Evolutionary conservation across 169 alveolate species (phyloP).

Genomic region (Theileria orientalis): DNA sequence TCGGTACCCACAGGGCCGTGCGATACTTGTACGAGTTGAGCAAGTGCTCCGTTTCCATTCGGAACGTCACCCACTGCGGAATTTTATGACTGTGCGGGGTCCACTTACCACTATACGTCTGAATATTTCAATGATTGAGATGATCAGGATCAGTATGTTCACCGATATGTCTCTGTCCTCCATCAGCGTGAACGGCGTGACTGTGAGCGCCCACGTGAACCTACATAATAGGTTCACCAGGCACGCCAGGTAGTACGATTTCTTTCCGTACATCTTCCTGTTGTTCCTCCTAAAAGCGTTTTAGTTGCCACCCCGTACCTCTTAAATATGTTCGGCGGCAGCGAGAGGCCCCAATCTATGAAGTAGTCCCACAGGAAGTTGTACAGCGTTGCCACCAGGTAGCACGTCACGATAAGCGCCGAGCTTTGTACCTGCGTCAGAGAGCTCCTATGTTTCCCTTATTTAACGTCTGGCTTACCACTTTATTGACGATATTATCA

Average conservation of each 20-base stretch:
- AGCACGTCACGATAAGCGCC: conserved; percentile 71
- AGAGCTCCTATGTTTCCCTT: conserved; percentile 14
- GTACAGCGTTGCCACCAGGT: conserved; percentile 78
- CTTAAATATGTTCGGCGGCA: conserved; percentile 57
- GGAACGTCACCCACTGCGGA: conserved; percentile 78
- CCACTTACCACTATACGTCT: conserved; percentile 63
- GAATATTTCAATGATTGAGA: conserved; percentile 35
- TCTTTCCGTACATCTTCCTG: conserved; percentile 57
- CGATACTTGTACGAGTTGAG: conserved; percentile 81
- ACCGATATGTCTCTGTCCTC: conserved; percentile 34
- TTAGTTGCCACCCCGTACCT: conserved; percentile 23
- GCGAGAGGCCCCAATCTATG: conserved; percentile 85
- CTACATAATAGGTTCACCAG: conserved; percentile 58
- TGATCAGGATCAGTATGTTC: conserved; percentile 19
- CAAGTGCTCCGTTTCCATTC: conserved; percentile 83
- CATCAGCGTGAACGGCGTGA: conserved; percentile 27
- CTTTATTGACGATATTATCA: conserved; percentile 53
- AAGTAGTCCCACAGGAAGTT: conserved; percentile 84
- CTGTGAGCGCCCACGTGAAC: conserved; percentile 63
- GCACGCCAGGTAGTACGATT: conserved; percentile 63
- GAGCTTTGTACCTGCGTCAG: conserved; percentile 47
- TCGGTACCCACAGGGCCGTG: conserved; percentile 80
- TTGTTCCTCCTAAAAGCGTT: conserved; percentile 14
- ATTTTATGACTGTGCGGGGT: neutral
- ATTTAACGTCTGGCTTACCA: conserved; percentile 48